phyloP scores from a whole-genome alignment of 208 protist genomes.

The Trypanosoma vivax region DNA sequence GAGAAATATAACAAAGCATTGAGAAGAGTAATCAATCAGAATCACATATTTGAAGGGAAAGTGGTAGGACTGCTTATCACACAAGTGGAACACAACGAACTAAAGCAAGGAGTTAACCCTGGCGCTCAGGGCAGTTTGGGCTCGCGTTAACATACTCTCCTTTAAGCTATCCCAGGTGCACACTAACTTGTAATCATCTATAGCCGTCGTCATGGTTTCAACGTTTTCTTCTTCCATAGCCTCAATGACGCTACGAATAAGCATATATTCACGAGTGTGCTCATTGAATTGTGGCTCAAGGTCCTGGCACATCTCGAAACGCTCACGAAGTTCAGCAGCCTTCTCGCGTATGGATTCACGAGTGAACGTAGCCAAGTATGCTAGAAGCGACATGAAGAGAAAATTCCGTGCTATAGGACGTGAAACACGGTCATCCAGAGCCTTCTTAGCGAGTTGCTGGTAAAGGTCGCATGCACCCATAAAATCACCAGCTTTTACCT shows the following conservation, averaged over 20 bases:
- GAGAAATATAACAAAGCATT: no score
- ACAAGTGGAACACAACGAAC: no score
- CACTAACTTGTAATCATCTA: slow-evolving; percentile 76
- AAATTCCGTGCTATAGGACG: slow-evolving; percentile 67
- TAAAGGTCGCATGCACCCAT: slow-evolving; percentile 52
- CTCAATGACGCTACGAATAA: slow-evolving; percentile 70
- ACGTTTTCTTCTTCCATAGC: slow-evolving; percentile 57
- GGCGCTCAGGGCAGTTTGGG: slow-evolving; percentile 47
- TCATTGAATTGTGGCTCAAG: slow-evolving; percentile 84
- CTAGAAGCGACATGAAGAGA: slow-evolving; percentile 76
- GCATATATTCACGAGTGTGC: slow-evolving; percentile 81
- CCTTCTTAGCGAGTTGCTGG: slow-evolving; percentile 61
- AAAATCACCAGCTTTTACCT: slow-evolving; percentile 64
- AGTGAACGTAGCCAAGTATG: slow-evolving; percentile 66
- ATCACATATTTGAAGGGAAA: no score
- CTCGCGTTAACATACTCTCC: slow-evolving; percentile 71
- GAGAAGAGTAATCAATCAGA: no score
- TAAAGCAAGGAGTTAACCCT: slow-evolving; percentile 53
- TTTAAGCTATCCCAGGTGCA: slow-evolving; percentile 55
- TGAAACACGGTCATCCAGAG: slow-evolving; percentile 64
- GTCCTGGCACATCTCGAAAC: slow-evolving; percentile 77
- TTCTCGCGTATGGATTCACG: slow-evolving; percentile 50
- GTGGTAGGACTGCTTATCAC: no score
- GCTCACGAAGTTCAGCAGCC: slow-evolving; percentile 56
- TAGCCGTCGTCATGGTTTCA: slow-evolving; percentile 56